Conservation (phyloP, 768 basidiomycete species). For the Pleurotus citrinopileatus region DNA sequence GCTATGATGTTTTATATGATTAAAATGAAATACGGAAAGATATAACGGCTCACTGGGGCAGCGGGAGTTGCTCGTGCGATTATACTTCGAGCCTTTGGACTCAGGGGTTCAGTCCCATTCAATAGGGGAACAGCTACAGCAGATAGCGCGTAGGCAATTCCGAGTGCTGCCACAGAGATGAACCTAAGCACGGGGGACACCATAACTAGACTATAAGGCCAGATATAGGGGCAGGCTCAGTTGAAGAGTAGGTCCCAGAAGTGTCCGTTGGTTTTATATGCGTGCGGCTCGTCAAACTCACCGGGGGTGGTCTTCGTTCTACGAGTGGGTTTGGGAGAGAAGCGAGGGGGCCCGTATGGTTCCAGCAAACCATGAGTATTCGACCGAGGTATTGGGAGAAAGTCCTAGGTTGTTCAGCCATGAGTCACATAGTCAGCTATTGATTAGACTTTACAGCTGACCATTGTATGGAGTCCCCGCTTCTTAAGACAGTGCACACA, state of each 20-base stretch:
- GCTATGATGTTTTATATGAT: no score
- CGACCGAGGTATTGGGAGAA: not conserved
- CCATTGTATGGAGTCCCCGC: no score
- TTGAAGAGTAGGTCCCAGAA: no score
- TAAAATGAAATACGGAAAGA: not conserved
- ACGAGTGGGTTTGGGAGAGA: no score
- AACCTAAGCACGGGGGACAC: not conserved
- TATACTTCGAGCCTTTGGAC: constrained; percentile 22
- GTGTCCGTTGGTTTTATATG: no score
- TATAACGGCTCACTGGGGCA: constrained; percentile 30
- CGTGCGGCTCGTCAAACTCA: no score
- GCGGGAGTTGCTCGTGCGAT: constrained; percentile 35
- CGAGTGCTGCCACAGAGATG: not conserved
- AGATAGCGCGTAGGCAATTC: not conserved
- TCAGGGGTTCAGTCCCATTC: not conserved
- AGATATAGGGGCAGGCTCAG: no score
- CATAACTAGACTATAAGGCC: not conserved
- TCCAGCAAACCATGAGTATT: not conserved
- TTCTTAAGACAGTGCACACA: no score
- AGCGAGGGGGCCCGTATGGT: not conserved
- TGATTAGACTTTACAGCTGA: not conserved
- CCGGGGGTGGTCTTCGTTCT: no score
- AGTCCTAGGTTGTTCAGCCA: not conserved
- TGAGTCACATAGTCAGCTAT: not conserved
- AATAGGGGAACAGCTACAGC: not conserved